Base-by-base conservation (phyloP, 768 basidiomycete species). In the Phanerochaete sordida region DNA sequence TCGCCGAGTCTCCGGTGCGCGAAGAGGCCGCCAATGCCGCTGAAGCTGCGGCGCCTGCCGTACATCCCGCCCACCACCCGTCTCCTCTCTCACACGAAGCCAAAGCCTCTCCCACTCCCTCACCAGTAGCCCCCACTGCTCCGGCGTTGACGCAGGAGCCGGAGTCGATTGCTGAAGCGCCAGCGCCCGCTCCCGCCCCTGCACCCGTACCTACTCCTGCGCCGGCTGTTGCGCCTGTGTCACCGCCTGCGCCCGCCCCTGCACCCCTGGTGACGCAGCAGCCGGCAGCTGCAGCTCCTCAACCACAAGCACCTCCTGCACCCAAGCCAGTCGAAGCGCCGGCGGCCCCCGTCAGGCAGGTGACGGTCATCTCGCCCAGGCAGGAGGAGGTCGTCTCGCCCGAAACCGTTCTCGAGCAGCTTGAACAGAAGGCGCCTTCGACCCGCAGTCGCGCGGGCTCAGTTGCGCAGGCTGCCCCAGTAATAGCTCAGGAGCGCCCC, bases 1-100 rank as follows among this genome's bases (percentile, higher is more conserved):
- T 91, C 59, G 77, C 83, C 1, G 89, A 91, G 68, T 88, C 86
- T 2, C 87, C 88, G 28, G 79, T 78, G 8, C 79, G 85, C 26
- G 85, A 86, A 65, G 80, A 76, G 9, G 82, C 77, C 15, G 79
- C 75, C 2, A 30, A 33, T 9, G 61, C 74, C 12, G 65, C 64
- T 1, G 35, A 26, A 31, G 31, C 27, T 2, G 15, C 59, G 13
- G 52, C 64, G 35, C 28, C 59, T 43, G 54, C 64, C 31, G 60
- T 57, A 13, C 45, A 65, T 27, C 59, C 31, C 30, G 51, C 27
- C 4, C 62, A 60, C 43, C 68, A 64, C 19, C 70, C 68, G 4
- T 73, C 69, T 1, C 72, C 65, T 5, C 67, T 73, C 6, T 58
- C 65, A 1, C 61, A 62, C 19, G 31, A 54, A 28, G 26, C 35